Conservation (phyloP, 306 rosid genomes). For the Psophocarpus tetragonolobus region DNA sequence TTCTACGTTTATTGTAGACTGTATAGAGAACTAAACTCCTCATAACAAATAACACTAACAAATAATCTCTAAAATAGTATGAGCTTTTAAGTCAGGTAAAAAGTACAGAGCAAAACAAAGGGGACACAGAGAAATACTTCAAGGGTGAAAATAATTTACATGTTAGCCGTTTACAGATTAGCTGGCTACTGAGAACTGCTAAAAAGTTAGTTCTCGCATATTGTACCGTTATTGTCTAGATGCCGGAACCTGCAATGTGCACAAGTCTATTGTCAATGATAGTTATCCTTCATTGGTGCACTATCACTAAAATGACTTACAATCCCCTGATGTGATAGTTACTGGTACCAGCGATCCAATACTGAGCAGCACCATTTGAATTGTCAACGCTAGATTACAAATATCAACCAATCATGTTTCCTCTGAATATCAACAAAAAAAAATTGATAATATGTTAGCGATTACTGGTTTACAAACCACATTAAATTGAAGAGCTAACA, state of each 20-base stretch:
- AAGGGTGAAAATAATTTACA: slow-evolving; percentile 45
- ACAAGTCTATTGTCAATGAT: slow-evolving; percentile 33
- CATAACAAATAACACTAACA: not conserved
- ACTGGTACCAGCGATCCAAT: slow-evolving; percentile 11
- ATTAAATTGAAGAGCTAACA: not conserved
- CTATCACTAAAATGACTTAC: not conserved
- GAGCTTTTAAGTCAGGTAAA: not conserved
- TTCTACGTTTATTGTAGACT: slow-evolving; percentile 1
- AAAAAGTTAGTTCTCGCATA: slow-evolving; percentile 38
- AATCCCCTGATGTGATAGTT: slow-evolving; percentile 16
- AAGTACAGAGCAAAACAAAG: not conserved
- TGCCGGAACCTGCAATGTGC: slow-evolving; percentile 52
- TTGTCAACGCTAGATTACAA: slow-evolving; percentile 4
- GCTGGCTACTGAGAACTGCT: slow-evolving; percentile 47
- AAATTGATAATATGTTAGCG: not conserved
- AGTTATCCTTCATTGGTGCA: not conserved
- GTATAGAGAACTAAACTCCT: not conserved
- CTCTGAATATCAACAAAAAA: slow-evolving; percentile 25
- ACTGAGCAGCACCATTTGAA: slow-evolving; percentile 11
- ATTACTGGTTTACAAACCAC: not conserved
- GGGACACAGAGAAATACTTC: not conserved
- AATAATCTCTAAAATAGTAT: not conserved
- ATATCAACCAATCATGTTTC: slow-evolving; percentile 18
- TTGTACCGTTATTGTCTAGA: slow-evolving; percentile 46
- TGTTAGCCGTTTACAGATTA: slow-evolving; percentile 52